Evolutionary conservation across 2,329 filamentous ascomycete species (phyloP), one percentile per base, ranked within the genome.

Genomic region (Phialocephala sp.): DNA sequence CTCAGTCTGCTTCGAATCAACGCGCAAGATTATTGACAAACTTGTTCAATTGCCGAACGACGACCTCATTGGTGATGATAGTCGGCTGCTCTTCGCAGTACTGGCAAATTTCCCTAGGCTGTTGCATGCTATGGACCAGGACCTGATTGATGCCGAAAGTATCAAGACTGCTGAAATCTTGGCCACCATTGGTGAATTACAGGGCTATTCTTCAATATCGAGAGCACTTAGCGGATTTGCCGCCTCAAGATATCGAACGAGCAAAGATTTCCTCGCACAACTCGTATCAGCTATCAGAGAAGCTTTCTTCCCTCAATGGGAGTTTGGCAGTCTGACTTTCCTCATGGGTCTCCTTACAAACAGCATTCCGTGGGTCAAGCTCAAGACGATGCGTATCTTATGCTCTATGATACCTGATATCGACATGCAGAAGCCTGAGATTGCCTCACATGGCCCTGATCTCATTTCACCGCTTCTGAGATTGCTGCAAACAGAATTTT

Each of bases 261-360:
- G 87, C 69, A 87, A 88, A 47, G 93, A 97, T 58, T 95, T 98
- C 72, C 82, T 97, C 32, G 80, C 82, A 8, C 89, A 93, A 65
- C 85, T 93, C 8, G 86, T 96, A 63, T 85, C 85, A 15, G 91
- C 93, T 8, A 83, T 98, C 54, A 87, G 89, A 64, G 87, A 90
- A 57, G 87, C 89, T 35, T 98, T 92, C 78, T 91, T 97, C 67
- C 93, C 94, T 0, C 84, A 87, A 35, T 86, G 92, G 64, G 94
- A 98, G 72, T 93, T 96, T 71, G 87, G 89, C 66, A 92, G 92
- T 81, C 80, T 99, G 12, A 92, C 93, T 0, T 97, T 97, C 80
- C 81, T 98, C 52, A 92, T 98, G 79, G 93, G 95, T 1, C 85
- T 97, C 57, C 83, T 99, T 61, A 97, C 94, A 15, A 99, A 99